Percentiles rank a stretch among this genome's conserved stretches.
These are phyloP conservation scores for Neonectria faginata DNA, from an alignment of 2,329 filamentous ascomycete genomes.

Conservation along the genomic window DNA sequence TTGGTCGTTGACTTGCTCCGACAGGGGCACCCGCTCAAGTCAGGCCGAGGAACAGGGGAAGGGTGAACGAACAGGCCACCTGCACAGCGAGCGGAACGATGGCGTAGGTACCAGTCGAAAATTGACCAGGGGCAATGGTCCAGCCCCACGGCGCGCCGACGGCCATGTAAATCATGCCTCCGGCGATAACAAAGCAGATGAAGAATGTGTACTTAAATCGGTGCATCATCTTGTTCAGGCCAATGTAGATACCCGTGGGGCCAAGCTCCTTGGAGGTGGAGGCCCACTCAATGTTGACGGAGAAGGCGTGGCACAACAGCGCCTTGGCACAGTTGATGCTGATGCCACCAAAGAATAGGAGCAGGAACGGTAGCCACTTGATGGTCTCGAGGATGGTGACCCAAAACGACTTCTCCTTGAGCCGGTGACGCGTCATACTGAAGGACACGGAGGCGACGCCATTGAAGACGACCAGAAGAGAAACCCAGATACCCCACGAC, in stretches of 20 bases:
- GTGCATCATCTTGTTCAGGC: conserved; percentile 55
- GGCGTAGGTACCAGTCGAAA: conserved; percentile 42
- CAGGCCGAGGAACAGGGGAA: conserved; percentile 44
- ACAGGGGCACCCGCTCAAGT: conserved; percentile 28
- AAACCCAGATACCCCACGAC: conserved; percentile 72
- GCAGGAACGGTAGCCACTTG: conserved; percentile 46
- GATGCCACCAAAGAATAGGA: conserved; percentile 48
- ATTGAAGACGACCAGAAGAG: conserved; percentile 47
- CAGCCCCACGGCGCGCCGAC: conserved; percentile 43
- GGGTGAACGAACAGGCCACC: conserved; percentile 39
- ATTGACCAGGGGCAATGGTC: conserved; percentile 42
- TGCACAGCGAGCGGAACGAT: conserved; percentile 45
- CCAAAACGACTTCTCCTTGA: conserved; percentile 46
- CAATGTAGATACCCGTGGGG: conserved; percentile 48
- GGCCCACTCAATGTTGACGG: conserved; percentile 46
- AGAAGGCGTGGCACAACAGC: conserved; percentile 44
- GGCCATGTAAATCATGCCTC: conserved; percentile 45
- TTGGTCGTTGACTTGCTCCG: not conserved
- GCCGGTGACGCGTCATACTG: conserved; percentile 44
- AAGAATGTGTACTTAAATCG: conserved; percentile 57
- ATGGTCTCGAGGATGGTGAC: conserved; percentile 40
- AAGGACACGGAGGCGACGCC: conserved; percentile 40
- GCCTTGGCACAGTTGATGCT: conserved; percentile 47
- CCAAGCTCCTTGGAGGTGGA: conserved; percentile 47
- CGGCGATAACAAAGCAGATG: conserved; percentile 40